Evolutionary conservation across 768 basidiomycete genomes (phyloP), one percentile per base, ranked within the genome.

Genomic region (Thelephora ganbajun): DNA sequence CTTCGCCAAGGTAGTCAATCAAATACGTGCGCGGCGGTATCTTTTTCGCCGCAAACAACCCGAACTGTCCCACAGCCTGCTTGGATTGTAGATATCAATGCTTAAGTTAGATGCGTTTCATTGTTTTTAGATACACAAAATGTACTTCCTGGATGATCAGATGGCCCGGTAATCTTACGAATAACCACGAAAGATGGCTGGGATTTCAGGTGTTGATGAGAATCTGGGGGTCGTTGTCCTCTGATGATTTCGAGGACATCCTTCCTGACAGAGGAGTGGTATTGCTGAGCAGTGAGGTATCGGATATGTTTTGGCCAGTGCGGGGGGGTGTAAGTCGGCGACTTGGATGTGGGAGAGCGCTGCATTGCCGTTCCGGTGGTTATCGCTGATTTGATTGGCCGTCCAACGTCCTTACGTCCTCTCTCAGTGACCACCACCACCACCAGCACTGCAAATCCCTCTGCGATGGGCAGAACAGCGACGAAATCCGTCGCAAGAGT

Each of bases 401-500:
- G 33, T 49, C 37, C 44, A 37, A 33, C 22, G 41, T 16, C 45
- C 47, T 36, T 33, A 43, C 44, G 30, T 37, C 35, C 18, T 37
- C 44, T 35, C 51, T 50, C 35, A 19, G 34, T 43, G 26, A 44
- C 45, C 47, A 22, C n/a, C 41, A 35, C 45, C 35, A 37, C 26
- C 48, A 36, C 33, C 42, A 44, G 18, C 33, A 34, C 23, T 22
- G 45, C 39, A 35, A 16, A 23, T 19, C 35, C 16, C 26, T 51
- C 48, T 47, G 51, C 45, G 56, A 85, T 86, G 84, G 82, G 79
- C 58, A 72, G 83, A 61, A 74, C 79, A 55, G 68, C 77, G 41
- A 72, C 76, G 47, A 83, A 83, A 64, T 89, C 86, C 43, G 82
- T 90, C 44, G 77, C 87, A 57, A 81, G 87, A 58, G 80, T 92